These are phyloP conservation scores for Xanthoceras sorbifolium DNA, from an alignment of 345 rosid species.

Conservation along the genomic window DNA sequence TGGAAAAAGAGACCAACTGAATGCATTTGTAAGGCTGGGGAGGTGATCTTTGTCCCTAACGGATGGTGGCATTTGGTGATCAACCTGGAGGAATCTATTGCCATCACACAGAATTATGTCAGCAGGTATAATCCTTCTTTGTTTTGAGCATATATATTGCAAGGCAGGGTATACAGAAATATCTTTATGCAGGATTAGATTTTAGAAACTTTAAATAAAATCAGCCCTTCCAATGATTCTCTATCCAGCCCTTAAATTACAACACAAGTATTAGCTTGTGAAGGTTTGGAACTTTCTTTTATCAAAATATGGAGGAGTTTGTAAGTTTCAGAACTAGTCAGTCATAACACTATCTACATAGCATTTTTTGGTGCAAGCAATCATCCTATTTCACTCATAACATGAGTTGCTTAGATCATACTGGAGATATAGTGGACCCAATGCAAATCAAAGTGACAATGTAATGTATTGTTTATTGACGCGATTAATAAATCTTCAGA, in stretches of 20 bases:
- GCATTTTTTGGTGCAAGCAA: background rate
- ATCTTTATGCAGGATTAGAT: background rate
- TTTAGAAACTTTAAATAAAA: background rate
- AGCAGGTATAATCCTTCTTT: slow-evolving; percentile 61
- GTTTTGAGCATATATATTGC: too few relatives aligned
- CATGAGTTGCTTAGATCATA: background rate
- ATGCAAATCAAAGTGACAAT: background rate
- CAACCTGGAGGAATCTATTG: slow-evolving; percentile 90
- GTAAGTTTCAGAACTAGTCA: background rate
- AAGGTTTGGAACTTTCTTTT: background rate
- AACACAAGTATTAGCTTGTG: background rate
- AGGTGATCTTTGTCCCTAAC: slow-evolving; percentile 89
- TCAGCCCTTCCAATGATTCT: background rate
- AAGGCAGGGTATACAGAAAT: too few relatives aligned
- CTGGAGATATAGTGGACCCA: background rate
- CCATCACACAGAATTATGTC: slow-evolving; percentile 92
- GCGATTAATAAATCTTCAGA: background rate
- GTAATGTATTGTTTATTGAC: background rate
- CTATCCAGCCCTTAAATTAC: background rate
- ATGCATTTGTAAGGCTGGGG: slow-evolving; percentile 93
- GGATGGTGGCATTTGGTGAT: slow-evolving; percentile 99
- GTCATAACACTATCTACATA: background rate
- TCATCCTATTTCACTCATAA: background rate
- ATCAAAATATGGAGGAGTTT: too few relatives aligned
- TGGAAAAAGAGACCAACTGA: slow-evolving; percentile 84